Evolutionary conservation across 495 filamentous ascomycete species (phyloP), one percentile per base, ranked within the genome.

Genomic region (Astrothelium subdiscretum): DNA sequence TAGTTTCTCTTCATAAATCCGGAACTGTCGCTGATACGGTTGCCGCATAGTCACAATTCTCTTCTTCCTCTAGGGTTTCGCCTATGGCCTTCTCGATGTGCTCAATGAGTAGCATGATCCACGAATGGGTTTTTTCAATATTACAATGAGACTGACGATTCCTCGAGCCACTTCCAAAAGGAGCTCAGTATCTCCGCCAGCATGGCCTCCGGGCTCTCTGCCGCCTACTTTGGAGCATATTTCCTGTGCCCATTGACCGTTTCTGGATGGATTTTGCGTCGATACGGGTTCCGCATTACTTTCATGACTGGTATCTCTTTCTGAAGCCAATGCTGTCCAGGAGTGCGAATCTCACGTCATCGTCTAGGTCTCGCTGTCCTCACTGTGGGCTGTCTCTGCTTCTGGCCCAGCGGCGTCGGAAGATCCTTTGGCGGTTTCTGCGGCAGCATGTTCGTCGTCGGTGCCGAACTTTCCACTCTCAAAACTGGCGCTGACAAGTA

Each of bases 21-120:
- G 6, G 6, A 6, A 6, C 35, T 38, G n/a, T 48, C n/a, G 2
- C 43, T 48, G 12, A 22, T 15, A 48, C 43, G 20, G 5, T 48
- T 12, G 5, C 43, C 10, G n/a, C 2, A 18, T 1, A 48, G 48
- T 54, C 24, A 54, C 48, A 11, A 29, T 54, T 29, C 77, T 92
- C 2, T 92, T 91, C 74, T 92, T 95, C 73, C 78, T 94, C 6
- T 92, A 87, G 90, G 89, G 91, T 0, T 89, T 96, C 65, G 86
- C 87, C 0, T 94, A 95, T 70, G 89, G 90, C 15, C 80, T 96
- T 31, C 79, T 95, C 12, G 85, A 88, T 62, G 80, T 85, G 0
- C 79, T 95, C 48, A 92, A 94, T 66, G 82, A 81, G 57, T 79
- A 83, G n/a, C n/a, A 65, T 82, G 8, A 38, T 38, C 35, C 24